Percentiles rank a stretch among this genome's conserved stretches.
Evolutionary conservation across 345 rosid species (phyloP).

Genomic region (Eutrema yunnanense): DNA sequence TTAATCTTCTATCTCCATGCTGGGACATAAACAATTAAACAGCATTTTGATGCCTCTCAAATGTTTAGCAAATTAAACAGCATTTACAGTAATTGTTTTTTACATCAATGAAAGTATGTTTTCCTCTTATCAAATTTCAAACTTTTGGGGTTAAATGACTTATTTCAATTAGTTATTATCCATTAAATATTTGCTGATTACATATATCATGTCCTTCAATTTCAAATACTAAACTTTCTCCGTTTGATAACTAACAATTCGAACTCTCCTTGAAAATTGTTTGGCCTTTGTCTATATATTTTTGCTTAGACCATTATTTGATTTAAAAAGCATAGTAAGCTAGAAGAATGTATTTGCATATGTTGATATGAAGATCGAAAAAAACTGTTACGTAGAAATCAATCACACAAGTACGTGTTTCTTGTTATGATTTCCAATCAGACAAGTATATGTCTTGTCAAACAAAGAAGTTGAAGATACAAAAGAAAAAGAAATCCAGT

Average conservation of each 20-base stretch:
- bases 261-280: neutral
- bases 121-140: neutral
- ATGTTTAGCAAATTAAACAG: neutral
- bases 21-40: neutral
- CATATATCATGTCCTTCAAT: neutral
- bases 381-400: constrained; percentile 6
- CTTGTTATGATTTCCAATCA: constrained; percentile 19
- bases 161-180: neutral
- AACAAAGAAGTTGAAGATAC: constrained; percentile 11
- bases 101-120: neutral
- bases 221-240: neutral
- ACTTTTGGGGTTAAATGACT: neutral
- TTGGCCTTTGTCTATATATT: neutral
- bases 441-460: constrained; percentile 26
- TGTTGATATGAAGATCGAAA: neutral
- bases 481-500: neutral
- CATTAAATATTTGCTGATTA: neutral
- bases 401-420: constrained; percentile 26
- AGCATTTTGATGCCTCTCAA: neutral
- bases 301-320: neutral
- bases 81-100: neutral
- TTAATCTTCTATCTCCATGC: neutral
- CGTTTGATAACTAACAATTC: neutral
- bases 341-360: constrained; percentile 1
- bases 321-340: neutral